phyloP scores from a whole-genome alignment of 2,329 filamentous ascomycete genomes.

The Hymenoscyphus infarciens region DNA sequence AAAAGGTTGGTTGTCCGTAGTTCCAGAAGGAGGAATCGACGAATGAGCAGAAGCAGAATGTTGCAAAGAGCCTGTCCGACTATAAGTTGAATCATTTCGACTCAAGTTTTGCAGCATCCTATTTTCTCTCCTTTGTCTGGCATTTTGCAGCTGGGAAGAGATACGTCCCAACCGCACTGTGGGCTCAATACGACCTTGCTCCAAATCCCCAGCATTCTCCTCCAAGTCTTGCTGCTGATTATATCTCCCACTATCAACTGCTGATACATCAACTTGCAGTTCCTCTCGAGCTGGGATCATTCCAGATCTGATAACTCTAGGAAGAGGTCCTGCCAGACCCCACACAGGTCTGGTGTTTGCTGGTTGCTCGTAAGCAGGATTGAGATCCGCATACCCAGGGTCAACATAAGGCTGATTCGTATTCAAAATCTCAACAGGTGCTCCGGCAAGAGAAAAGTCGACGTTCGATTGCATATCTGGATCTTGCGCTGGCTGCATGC shows the following conservation, averaged over 20 bases:
- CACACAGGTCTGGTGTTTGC: slow-evolving; percentile 48
- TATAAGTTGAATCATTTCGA: slow-evolving; percentile 3
- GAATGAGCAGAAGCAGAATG: slow-evolving; percentile 3
- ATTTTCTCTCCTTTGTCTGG: slow-evolving; percentile 26
- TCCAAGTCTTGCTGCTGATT: slow-evolving; percentile 33
- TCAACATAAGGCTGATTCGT: slow-evolving; percentile 47
- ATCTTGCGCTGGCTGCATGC: slow-evolving; percentile 5
- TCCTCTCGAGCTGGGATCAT: slow-evolving; percentile 47
- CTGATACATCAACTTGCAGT: slow-evolving; percentile 35
- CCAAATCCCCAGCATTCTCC: slow-evolving; percentile 32
- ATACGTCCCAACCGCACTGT: slow-evolving; percentile 25
- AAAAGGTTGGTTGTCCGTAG: not conserved
- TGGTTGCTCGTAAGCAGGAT: slow-evolving; percentile 52
- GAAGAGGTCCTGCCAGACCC: slow-evolving; percentile 50
- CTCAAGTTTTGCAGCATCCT: slow-evolving; percentile 14
- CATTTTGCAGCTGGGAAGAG: slow-evolving; percentile 23
- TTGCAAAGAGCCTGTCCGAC: slow-evolving; percentile 1
- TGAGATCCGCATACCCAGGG: slow-evolving; percentile 50
- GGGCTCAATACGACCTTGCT: slow-evolving; percentile 41
- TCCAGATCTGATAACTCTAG: slow-evolving; percentile 49
- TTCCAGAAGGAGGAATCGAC: not conserved
- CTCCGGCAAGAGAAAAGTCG: slow-evolving; percentile 26
- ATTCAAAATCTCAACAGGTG: slow-evolving; percentile 23
- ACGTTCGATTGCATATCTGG: not conserved
- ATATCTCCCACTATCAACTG: slow-evolving; percentile 34